These are phyloP conservation scores for Guadua angustifolia DNA, from an alignment of 176 grass and related monocot genomes.

Conservation along the genomic window DNA sequence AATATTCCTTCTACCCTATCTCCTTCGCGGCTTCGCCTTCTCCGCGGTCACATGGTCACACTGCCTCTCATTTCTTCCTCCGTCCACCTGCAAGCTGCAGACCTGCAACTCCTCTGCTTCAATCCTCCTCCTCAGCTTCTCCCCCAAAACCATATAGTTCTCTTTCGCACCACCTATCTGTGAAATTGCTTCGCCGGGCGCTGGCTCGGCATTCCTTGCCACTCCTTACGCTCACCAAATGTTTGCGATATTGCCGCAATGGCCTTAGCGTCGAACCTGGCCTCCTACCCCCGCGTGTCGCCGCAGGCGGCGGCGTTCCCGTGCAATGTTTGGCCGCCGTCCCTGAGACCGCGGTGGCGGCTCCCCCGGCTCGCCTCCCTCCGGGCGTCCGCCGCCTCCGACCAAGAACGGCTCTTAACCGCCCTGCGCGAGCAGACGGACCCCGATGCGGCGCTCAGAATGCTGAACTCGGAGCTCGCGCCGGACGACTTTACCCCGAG, in stretches of 20 bases:
- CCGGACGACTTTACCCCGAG: slow-evolving; percentile 39
- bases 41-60: too few species aligned
- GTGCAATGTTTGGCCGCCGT: not conserved
- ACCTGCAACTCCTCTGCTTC: not conserved
- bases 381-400: slow-evolving; percentile 38
- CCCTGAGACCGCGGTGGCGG: not conserved
- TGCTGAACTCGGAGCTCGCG: slow-evolving; percentile 59
- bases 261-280: slow-evolving; percentile 55
- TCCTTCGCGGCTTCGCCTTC: too few species aligned
- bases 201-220: not conserved
- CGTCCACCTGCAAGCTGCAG: too few species aligned
- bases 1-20: too few species aligned
- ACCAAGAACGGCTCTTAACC: slow-evolving; percentile 50
- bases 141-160: not conserved
- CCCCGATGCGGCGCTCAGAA: slow-evolving; percentile 54
- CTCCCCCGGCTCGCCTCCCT: not conserved
- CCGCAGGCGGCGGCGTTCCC: not conserved
- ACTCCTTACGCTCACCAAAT: slow-evolving; percentile 28
- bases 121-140: not conserved
- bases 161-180: not conserved
- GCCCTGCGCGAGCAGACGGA: slow-evolving; percentile 69
- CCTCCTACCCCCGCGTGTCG: slow-evolving; percentile 41
- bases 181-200: not conserved
- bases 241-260: slow-evolving; percentile 67
- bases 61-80: too few species aligned